Percentiles rank a stretch among this genome's conserved stretches.
Conservation (phyloP, 129 eudicot genomes). For the Glebionis coronaria region DNA sequence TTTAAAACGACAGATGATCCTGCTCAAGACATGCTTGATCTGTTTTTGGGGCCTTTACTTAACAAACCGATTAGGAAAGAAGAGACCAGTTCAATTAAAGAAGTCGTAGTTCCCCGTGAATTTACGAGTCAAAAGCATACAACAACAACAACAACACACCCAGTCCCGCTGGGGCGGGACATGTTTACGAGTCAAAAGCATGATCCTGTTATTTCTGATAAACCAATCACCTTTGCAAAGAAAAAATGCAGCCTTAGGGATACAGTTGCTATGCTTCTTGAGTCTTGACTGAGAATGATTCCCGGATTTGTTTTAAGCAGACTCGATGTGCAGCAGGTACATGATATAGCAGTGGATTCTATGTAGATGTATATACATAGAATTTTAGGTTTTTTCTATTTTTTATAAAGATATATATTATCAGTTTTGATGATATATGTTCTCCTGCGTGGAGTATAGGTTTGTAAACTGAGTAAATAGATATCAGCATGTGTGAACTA, state of each 20-base stretch:
- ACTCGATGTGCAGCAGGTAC: conserved; percentile 6
- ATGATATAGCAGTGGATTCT: conserved; percentile 3
- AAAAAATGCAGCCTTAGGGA: conserved; percentile 70
- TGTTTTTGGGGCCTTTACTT: conserved; percentile 62
- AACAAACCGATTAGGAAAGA: conserved; percentile 36
- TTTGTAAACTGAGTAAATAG: not conserved
- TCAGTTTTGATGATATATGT: not conserved
- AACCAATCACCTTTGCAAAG: conserved; percentile 34
- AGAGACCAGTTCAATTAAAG: conserved; percentile 21
- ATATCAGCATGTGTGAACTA: too few relatives aligned
- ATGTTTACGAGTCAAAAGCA: conserved; percentile 17
- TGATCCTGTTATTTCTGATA: conserved; percentile 26
- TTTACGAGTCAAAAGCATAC: conserved; percentile 23
- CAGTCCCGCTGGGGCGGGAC: too few relatives aligned
- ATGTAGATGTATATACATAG: not conserved
- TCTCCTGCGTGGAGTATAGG: not conserved
- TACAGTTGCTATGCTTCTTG: conserved; percentile 60
- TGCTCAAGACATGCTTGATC: conserved; percentile 65
- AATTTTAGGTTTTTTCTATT: too few relatives aligned
- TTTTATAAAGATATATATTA: not conserved
- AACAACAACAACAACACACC: too few relatives aligned
- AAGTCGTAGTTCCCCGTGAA: conserved; percentile 27
- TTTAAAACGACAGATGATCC: conserved; percentile 47
- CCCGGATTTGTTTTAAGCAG: not conserved
- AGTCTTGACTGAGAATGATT: conserved; percentile 23